phyloP scores from a whole-genome alignment of 2,329 filamentous ascomycete genomes.

The Passalora sequoiae region DNA sequence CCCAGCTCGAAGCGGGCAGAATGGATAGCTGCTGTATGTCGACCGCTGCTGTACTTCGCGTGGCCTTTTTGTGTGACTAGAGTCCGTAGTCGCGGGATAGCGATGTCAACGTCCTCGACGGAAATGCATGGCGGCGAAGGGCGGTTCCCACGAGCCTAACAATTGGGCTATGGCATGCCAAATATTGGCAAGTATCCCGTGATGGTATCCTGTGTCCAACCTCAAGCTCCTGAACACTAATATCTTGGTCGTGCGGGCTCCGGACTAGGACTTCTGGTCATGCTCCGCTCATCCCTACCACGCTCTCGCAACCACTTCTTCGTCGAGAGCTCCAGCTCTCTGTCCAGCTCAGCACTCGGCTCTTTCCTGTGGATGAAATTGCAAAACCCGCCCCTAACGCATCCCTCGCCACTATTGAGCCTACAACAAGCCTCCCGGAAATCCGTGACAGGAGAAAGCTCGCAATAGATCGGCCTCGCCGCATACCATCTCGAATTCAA shows the following conservation, averaged over 20 bases:
- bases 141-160: too few relatives aligned
- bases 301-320: slow-evolving; percentile 93
- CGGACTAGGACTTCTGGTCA: slow-evolving; percentile 76
- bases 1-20: too few relatives aligned
- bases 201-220: too few relatives aligned
- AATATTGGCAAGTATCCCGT: too few relatives aligned
- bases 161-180: too few relatives aligned
- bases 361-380: slow-evolving; percentile 99
- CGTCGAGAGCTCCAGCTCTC: slow-evolving; percentile 78
- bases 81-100: too few relatives aligned
- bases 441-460: slow-evolving; percentile 92
- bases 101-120: too few relatives aligned
- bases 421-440: slow-evolving; percentile 97
- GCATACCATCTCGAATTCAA: slow-evolving; percentile 97
- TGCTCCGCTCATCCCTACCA: slow-evolving; percentile 77
- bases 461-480: slow-evolving; percentile 94
- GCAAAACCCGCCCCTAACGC: slow-evolving; percentile 93
- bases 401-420: slow-evolving; percentile 89
- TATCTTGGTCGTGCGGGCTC: slow-evolving; percentile 68
- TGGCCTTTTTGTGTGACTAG: too few relatives aligned
- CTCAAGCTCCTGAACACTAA: slow-evolving; percentile 6
- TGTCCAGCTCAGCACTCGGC: slow-evolving; percentile 78
- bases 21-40: too few relatives aligned
- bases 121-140: too few relatives aligned
- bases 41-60: too few relatives aligned